Evolutionary conservation across 225 moss, liverwort and hornwort species (phyloP).

Genomic region (Antitrichia curtipendula): DNA sequence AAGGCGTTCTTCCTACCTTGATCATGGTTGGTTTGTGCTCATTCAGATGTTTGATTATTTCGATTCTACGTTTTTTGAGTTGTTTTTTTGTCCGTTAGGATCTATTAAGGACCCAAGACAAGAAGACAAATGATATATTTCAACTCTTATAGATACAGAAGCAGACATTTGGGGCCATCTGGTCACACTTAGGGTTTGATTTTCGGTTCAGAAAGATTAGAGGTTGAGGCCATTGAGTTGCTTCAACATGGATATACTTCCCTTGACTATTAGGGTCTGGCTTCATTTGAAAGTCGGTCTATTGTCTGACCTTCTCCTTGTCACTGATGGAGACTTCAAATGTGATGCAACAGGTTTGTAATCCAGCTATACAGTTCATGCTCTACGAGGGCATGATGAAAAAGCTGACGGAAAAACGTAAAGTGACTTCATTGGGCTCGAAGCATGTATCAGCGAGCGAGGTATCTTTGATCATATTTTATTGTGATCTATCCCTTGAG

Average conservation of each 20-base stretch:
- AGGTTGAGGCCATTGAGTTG: not conserved
- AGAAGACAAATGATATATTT: not conserved
- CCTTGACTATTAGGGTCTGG: not conserved
- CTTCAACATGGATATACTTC: not conserved
- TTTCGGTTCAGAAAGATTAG: not conserved
- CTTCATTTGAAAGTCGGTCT: not conserved
- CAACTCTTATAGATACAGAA: not conserved
- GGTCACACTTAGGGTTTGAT: not conserved
- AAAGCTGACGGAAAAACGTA: slow-evolving; percentile 68
- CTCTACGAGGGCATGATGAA: slow-evolving; percentile 81
- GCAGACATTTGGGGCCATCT: not conserved
- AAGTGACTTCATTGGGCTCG: slow-evolving; percentile 40
- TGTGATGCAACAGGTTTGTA: slow-evolving; percentile 54
- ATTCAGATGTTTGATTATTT: too few species aligned
- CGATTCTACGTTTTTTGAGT: too few species aligned
- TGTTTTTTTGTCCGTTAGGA: too few species aligned
- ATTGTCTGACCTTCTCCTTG: not conserved
- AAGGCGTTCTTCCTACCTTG: slow-evolving; percentile 88
- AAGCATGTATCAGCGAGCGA: slow-evolving; percentile 73
- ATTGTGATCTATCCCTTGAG: not conserved
- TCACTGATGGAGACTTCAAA: not conserved
- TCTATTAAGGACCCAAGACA: too few species aligned
- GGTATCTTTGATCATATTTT: slow-evolving; percentile 8
- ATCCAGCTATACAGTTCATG: slow-evolving; percentile 98
- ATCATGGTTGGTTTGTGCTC: slow-evolving; percentile 63